Percentiles rank a stretch among this genome's conserved stretches.
phyloP scores from a whole-genome alignment of 2,329 filamentous ascomycete genomes.

The Xylaria arbuscula region DNA sequence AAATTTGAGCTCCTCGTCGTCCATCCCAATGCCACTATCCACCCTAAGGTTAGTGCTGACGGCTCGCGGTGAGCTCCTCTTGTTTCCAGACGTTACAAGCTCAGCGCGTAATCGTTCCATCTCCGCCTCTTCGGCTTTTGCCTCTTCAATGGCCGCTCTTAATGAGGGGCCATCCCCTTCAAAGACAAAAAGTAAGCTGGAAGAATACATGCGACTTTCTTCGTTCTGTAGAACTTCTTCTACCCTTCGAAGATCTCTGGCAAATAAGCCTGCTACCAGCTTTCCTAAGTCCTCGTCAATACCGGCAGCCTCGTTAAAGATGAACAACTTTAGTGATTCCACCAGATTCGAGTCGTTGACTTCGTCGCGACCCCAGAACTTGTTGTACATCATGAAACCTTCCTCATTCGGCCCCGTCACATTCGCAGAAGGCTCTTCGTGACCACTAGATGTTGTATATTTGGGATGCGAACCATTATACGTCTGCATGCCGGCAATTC shows the following conservation, averaged over 20 bases:
- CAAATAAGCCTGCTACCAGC: slow-evolving; percentile 65
- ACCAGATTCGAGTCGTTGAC: slow-evolving; percentile 66
- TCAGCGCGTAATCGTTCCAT: slow-evolving; percentile 39
- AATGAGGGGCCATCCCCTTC: slow-evolving; percentile 71
- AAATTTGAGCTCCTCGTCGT: slow-evolving; percentile 56
- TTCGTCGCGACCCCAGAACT: slow-evolving; percentile 67
- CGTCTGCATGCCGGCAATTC: slow-evolving; percentile 73
- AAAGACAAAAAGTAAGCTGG: slow-evolving; percentile 71
- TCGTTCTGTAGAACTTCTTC: slow-evolving; percentile 64
- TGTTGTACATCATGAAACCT: slow-evolving; percentile 70
- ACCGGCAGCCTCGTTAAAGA: slow-evolving; percentile 69
- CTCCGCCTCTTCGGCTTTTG: slow-evolving; percentile 52
- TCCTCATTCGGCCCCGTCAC: slow-evolving; percentile 63
- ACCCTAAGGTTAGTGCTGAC: slow-evolving; percentile 56
- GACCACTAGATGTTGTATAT: slow-evolving; percentile 19
- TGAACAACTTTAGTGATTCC: slow-evolving; percentile 65
- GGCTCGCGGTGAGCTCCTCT: slow-evolving; percentile 41
- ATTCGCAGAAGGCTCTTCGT: slow-evolving; percentile 51
- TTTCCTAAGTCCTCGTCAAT: slow-evolving; percentile 69
- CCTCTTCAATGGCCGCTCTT: slow-evolving; percentile 64
- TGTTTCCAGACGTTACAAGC: slow-evolving; percentile 52
- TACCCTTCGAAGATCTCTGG: slow-evolving; percentile 63
- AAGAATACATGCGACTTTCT: slow-evolving; percentile 73
- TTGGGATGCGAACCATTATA: slow-evolving; percentile 62
- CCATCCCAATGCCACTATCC: slow-evolving; percentile 66